Conservation (phyloP, 2,329 filamentous ascomycete species). For the Elsinoe fawcettii region DNA sequence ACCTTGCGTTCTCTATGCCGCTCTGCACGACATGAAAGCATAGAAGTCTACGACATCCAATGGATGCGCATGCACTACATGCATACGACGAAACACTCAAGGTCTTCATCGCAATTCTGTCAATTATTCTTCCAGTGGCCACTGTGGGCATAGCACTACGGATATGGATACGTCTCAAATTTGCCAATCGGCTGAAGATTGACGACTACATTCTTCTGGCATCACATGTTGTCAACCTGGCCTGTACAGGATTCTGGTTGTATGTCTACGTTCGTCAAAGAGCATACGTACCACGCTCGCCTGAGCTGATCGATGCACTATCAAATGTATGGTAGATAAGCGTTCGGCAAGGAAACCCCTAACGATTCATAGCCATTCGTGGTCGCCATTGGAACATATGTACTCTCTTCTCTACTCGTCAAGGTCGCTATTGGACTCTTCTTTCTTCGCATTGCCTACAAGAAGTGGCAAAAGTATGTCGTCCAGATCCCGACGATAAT, state of each 20-base stretch:
- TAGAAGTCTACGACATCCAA: neutral
- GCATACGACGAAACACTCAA: neutral
- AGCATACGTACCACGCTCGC: neutral
- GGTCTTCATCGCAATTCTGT: neutral
- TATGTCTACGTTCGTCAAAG: neutral
- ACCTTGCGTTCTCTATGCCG: neutral
- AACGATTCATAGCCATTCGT: neutral
- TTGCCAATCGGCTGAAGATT: neutral
- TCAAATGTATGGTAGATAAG: neutral
- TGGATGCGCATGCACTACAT: neutral
- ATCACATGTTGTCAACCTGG: conserved; percentile 4
- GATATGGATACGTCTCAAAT: neutral
- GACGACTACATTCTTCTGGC: conserved; percentile 5
- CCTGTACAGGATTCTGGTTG: neutral
- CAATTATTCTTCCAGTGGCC: neutral
- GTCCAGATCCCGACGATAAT: neutral
- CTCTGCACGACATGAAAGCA: neutral
- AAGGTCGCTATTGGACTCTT: conserved; percentile 10
- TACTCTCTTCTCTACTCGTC: neutral
- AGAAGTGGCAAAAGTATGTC: conserved; percentile 7
- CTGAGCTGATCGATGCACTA: neutral
- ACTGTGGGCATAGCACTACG: neutral
- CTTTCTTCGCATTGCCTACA: conserved; percentile 8
- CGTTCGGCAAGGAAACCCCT: neutral
- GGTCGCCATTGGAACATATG: neutral